Evolutionary conservation across 139 green algal species (phyloP), one percentile per base, ranked within the genome.

Genomic region (Chlamydomonas sp.): DNA sequence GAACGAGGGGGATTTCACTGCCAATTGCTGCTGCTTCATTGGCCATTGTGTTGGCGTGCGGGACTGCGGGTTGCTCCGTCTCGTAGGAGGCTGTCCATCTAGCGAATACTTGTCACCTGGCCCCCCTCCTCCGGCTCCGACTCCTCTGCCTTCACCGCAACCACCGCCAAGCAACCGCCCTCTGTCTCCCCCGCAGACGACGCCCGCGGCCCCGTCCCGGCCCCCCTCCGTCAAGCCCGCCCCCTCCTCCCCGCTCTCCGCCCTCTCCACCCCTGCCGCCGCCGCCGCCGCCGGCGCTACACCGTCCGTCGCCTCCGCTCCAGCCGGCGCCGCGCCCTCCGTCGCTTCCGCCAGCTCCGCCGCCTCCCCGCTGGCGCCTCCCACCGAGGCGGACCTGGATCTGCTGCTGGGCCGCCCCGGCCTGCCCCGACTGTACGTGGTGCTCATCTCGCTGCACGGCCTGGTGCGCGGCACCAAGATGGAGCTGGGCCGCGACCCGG

Each of bases 401-500:
- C 59, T 91, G 64, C 90, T 92, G 9, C 74, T 92, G 66, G 72
- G 90, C 57, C 88, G 84, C 58, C 67, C 31, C 31, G 31, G 31
- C 31, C 31, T 87, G 5, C 89, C 90, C 3, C 91, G 95, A 16
- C 92, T 98, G 80, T 99, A 99, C 90, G 90, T 97, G 68, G 88
- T 98, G 16, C 93, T 99, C 60, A 96, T 98, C 88, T 94, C 85
- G 78, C 90, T 99, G 89, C 97, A 99, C 85, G 97, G 97, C 66
- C 92, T 99, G 62, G 95, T 99, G 67, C 91, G 97, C 0, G 97
- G 97, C 4, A 91, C 97, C 3, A 88, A 89, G 62, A 99, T 99
- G 97, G 97, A 99, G 93, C 95, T 99, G 71, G 97, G 97, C 15
- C 91, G 93, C 5, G 97, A 99, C 89, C 89, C 95, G 1, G 97